These are phyloP conservation scores for Annulohypoxylon bovei DNA, from an alignment of 495 filamentous ascomycete genomes.

Conservation along the genomic window DNA sequence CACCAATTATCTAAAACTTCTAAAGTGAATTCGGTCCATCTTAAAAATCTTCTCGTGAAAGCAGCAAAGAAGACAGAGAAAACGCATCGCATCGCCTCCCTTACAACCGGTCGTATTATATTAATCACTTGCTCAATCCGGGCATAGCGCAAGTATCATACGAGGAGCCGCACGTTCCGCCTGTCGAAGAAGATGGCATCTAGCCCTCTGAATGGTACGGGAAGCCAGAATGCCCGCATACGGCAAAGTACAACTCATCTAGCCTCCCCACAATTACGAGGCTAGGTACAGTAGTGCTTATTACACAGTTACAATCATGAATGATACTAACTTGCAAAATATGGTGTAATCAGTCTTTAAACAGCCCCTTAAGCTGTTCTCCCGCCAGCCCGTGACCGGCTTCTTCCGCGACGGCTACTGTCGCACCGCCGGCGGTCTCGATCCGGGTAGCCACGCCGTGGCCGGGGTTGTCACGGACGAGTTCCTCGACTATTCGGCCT, in stretches of 20 bases:
- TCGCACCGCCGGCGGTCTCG: slow-evolving; percentile 54
- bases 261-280: slow-evolving; percentile 40
- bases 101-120: not conserved
- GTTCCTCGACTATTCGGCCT: slow-evolving; percentile 68
- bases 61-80: not conserved
- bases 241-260: slow-evolving; percentile 33
- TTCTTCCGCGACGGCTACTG: slow-evolving; percentile 71
- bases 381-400: slow-evolving; percentile 65
- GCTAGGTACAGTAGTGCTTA: slow-evolving; percentile 24
- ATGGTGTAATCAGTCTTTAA: slow-evolving; percentile 59
- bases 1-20: not conserved
- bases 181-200: slow-evolving; percentile 31
- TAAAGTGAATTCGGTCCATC: not conserved
- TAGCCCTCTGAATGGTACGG: slow-evolving; percentile 31
- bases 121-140: slow-evolving; percentile 1
- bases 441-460: slow-evolving; percentile 61
- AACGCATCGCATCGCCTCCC: not conserved
- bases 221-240: slow-evolving; percentile 20
- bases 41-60: slow-evolving; percentile 3
- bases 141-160: slow-evolving; percentile 31
- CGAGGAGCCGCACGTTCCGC: slow-evolving; percentile 37
- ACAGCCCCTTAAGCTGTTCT: slow-evolving; percentile 65
- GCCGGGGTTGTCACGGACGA: slow-evolving; percentile 65
- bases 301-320: not conserved
- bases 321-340: slow-evolving; percentile 6